Percentiles rank a stretch among this genome's conserved stretches.
Conservation (phyloP, 2,329 filamentous ascomycete genomes). For the Colletotrichum abscissum region DNA sequence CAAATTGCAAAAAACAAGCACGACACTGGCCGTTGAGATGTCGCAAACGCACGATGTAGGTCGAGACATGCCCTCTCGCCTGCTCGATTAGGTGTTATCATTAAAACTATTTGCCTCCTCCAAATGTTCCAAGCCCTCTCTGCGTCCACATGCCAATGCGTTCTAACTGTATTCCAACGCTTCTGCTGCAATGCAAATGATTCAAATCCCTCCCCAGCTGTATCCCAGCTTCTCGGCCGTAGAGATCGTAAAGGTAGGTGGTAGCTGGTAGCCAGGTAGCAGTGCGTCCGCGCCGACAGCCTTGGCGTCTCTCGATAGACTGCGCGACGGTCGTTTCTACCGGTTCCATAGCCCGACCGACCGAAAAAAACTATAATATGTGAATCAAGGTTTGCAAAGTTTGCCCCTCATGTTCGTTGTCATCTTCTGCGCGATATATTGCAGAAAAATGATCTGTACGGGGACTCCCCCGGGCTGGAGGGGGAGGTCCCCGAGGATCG, state of each 20-base stretch:
- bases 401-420: slow-evolving; percentile 21
- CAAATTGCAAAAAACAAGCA: background rate
- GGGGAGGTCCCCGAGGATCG: background rate
- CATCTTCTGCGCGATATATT: slow-evolving; percentile 17
- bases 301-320: slow-evolving; percentile 8
- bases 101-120: background rate
- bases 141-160: background rate
- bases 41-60: slow-evolving; percentile 15
- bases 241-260: slow-evolving; percentile 8
- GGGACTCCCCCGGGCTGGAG: background rate
- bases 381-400: background rate
- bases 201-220: background rate
- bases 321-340: background rate
- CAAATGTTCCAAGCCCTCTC: too few relatives aligned
- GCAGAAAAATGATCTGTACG: background rate
- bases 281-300: background rate
- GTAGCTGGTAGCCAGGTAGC: background rate
- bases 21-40: slow-evolving; percentile 27
- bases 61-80: slow-evolving; percentile 22
- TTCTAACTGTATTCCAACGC: background rate
- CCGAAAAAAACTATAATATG: slow-evolving; percentile 11
- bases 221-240: slow-evolving; percentile 20
- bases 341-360: slow-evolving; percentile 6
- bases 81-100: slow-evolving; percentile 29
- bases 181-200: slow-evolving; percentile 9